Evolutionary conservation across 768 basidiomycete genomes (phyloP), one percentile per base, ranked within the genome.

Genomic region (Mycena crocata): DNA sequence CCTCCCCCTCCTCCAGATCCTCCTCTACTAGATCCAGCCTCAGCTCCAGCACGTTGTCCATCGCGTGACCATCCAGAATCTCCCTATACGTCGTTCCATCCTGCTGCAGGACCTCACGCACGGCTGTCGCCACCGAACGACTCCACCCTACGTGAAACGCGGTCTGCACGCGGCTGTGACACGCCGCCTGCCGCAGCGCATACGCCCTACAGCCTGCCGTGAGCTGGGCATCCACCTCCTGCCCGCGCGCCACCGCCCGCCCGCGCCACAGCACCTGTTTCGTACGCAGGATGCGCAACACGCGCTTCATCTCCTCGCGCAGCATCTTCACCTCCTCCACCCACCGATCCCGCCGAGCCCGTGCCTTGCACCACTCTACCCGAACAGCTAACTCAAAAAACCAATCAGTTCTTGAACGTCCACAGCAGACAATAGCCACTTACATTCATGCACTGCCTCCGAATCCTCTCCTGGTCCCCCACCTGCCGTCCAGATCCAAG

Each of bases 401-500:
- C 7, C 45, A 21, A 31, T 31, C 31, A 32, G 28, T 42, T 6
- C 8, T 10, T 23, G 50, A 19, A 2, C 6, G 30, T 17, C 17
- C 13, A 23, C 2, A 6, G 1, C 5, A 51, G 12, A 4, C 4
- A 50, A 23, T 21, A 14, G 2, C n/a, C 31, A 56, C 62, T 37
- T 40, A 63, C 62, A 55, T 2, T 63, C 62, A 46, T 56, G 62
- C 28, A 63, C 32, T 9, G 6, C 44, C 7, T 3, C 62, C 32
- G 46, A 42, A 12, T 63, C 62, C 37, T 63, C 62, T 2, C 62
- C 62, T 5, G 62, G 62, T 1, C 62, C 62, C 0, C 54, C 62
- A 3, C 62, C 34, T 3, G 5, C 39, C 23, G 46, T 65, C 68
- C 64, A 66, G 4, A 69, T 66, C 68, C 68, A 69, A 6, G 59